These are phyloP conservation scores for Aspergillus sojae DNA, from an alignment of 2,329 filamentous ascomycete species.

Conservation along the genomic window DNA sequence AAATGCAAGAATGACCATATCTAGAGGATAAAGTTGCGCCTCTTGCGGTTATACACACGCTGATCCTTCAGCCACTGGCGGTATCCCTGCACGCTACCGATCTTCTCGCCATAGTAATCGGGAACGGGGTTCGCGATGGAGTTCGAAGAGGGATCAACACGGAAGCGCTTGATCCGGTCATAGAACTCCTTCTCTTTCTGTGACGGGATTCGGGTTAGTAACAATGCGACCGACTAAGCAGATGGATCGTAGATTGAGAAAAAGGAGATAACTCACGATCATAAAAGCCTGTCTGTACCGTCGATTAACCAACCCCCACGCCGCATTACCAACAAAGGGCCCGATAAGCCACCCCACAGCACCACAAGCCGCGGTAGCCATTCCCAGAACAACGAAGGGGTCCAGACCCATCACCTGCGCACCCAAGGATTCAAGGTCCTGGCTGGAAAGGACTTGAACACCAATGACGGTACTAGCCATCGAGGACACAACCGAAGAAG, in stretches of 20 bases:
- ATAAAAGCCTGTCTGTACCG: conserved; percentile 73
- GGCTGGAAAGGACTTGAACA: conserved; percentile 62
- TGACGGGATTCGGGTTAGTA: background rate
- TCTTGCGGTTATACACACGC: conserved; percentile 93
- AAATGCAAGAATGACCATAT: conserved; percentile 5
- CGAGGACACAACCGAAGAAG: conserved; percentile 71
- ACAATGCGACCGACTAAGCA: background rate
- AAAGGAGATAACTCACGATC: conserved; percentile 53
- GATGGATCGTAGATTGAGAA: background rate
- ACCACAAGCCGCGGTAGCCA: conserved; percentile 75
- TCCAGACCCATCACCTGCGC: conserved; percentile 80
- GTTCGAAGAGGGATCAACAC: conserved; percentile 86
- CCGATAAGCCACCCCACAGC: conserved; percentile 88
- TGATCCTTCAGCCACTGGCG: conserved; percentile 97
- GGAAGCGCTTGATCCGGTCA: conserved; percentile 83
- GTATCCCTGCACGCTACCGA: conserved; percentile 88
- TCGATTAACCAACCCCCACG: conserved; percentile 77
- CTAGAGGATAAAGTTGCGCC: conserved; percentile 48
- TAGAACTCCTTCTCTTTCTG: conserved; percentile 96
- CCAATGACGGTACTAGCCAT: conserved; percentile 59
- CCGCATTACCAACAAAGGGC: conserved; percentile 75
- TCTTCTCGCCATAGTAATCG: conserved; percentile 99
- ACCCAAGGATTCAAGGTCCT: conserved; percentile 66
- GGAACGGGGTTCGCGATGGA: conserved; percentile 91
- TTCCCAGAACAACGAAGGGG: conserved; percentile 79